Percentiles rank a stretch among this genome's conserved stretches.
These are phyloP conservation scores for Backusella morwellensis DNA, from an alignment of 192 early-diverging fungal genomes.

Conservation along the genomic window DNA sequence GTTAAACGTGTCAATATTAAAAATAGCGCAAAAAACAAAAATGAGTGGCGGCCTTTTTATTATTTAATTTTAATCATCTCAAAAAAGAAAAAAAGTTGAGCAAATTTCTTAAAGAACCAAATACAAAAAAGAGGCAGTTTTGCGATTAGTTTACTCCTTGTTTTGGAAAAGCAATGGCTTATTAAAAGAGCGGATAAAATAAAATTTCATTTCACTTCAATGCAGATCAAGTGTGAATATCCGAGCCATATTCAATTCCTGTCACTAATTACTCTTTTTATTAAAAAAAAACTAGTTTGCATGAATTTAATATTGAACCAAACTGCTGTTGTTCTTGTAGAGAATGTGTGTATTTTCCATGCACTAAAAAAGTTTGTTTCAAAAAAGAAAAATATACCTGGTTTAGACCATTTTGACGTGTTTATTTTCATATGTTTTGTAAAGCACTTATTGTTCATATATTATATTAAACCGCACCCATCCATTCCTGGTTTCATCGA, in stretches of 20 bases:
- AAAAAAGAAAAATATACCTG: neutral
- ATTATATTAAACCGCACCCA: neutral
- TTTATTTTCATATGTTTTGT: neutral
- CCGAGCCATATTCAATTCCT: no score
- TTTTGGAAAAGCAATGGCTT: neutral
- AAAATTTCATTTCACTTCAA: neutral
- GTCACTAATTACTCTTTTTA: no score
- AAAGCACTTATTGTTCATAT: neutral
- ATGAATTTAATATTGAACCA: neutral
- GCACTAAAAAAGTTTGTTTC: neutral
- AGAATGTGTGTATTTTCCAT: neutral
- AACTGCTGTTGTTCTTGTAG: neutral
- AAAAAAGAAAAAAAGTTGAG: neutral
- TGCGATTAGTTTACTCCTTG: slow-evolving; percentile 7
- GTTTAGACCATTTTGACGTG: neutral
- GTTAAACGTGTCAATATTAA: neutral
- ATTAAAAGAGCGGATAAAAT: neutral
- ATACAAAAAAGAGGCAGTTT: slow-evolving; percentile 12
- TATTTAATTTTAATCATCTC: neutral
- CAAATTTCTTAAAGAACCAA: neutral
- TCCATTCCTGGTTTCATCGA: neutral
- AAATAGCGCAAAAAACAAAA: neutral
- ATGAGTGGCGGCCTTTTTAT: neutral
- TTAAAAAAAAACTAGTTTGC: neutral
- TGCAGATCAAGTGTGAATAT: neutral